Evolutionary conservation across 148 eudicot genomes (phyloP), one percentile per base, ranked within the genome.

Genomic region (Nyssa sinensis): DNA sequence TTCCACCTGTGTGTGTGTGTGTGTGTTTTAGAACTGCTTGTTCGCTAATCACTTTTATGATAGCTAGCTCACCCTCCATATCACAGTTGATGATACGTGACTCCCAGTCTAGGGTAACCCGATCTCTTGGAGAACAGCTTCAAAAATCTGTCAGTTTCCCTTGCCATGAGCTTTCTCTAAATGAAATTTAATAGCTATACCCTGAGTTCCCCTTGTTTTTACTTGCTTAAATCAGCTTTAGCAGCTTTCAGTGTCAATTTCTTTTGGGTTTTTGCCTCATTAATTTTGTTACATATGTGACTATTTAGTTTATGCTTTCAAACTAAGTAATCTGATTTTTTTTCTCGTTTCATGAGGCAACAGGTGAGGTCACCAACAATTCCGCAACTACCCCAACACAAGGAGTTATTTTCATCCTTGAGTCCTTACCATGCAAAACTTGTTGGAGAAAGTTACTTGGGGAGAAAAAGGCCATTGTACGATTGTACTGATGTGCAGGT

Each of bases 401-500:
- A 80, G 68, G 92, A 92, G 72, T 82, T 94, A 51, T 69, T 80
- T 67, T 74, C 92, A 74, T 74, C 88, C 30, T 80, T 94, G 74
- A 81, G 83, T 78, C 90, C 97, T 68, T 90, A 84, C 80, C 90
- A 94, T 84, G 88, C 91, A 41, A 89, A 85, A 74, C 92, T 94
- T 58, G 97, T 94, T 63, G 97, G 97, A 70, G 98, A 94, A 82
- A 86, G 91, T 80, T 92, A 88, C 74, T 78, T 90, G 86, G 96
- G 89, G 58, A 92, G 75, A 77, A 90, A 75, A 69, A 80, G 96
- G 44, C 96, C 97, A 7, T 80, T 92, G 63, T 86, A 86, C 70
- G 96, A 94, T 61, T 92, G 92, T 69, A 90, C 92, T 61, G 92
- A 90, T 63, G 85, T 81, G 68, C 98, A 94, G 97, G 98, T 87